A percentile compares a stretch with the other conserved stretches of the same genome.
These are phyloP conservation scores for Aspergillus sp. DNA, from an alignment of 2,329 filamentous ascomycete genomes.

Conservation along the genomic window DNA sequence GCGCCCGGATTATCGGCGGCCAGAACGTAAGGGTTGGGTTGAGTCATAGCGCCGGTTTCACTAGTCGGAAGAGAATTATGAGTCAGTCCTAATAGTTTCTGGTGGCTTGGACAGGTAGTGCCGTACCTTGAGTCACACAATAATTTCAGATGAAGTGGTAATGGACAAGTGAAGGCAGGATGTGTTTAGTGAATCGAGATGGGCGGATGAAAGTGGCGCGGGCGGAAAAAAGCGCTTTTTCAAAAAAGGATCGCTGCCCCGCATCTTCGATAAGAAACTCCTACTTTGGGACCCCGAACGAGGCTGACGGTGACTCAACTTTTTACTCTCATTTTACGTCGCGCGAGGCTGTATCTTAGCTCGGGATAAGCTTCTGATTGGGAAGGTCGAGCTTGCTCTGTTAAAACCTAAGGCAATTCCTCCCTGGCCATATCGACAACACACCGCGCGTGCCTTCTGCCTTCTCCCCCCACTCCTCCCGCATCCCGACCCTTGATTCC, in stretches of 20 bases:
- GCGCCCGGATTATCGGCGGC: conserved; percentile 78
- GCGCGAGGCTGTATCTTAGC: not conserved
- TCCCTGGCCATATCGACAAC: not conserved
- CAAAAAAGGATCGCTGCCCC: conserved; percentile 11
- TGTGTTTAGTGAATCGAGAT: not conserved
- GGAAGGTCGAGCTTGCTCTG: not conserved
- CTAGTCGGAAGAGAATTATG: conserved; percentile 1
- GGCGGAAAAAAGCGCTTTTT: conserved; percentile 9
- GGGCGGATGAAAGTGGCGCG: conserved; percentile 10
- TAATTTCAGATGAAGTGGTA: not conserved
- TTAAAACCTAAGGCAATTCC: not conserved
- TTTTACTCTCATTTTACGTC: not conserved
- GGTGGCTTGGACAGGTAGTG: not conserved
- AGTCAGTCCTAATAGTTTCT: conserved; percentile 10
- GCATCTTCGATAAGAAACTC: conserved; percentile 13
- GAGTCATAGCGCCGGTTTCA: conserved; percentile 32
- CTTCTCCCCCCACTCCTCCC: too few species aligned
- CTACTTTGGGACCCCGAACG: not conserved
- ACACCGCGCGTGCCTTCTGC: too few species aligned
- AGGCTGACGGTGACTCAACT: conserved; percentile 2
- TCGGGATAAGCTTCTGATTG: not conserved
- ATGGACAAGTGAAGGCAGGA: not conserved
- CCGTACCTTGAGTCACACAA: conserved; percentile 7
- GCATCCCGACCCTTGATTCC: too few species aligned
- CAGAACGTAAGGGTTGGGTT: conserved; percentile 67